phyloP scores from a whole-genome alignment of 1,139 yeast genomes.

The Taphrina communis region DNA sequence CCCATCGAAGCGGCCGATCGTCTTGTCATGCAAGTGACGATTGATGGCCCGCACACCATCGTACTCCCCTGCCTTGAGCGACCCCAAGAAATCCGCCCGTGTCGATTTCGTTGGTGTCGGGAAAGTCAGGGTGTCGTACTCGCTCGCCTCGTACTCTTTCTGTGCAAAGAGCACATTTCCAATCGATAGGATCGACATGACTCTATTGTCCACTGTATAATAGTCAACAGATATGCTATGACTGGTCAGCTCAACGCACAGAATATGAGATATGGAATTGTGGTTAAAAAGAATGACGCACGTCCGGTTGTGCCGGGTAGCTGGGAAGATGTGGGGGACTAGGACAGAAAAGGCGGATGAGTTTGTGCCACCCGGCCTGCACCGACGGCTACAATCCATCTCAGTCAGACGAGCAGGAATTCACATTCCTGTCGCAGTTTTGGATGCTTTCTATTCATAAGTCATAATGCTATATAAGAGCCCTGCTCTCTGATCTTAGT shows the following conservation, averaged over 20 bases:
- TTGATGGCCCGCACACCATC: constrained; percentile 13
- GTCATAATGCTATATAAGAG: constrained; percentile 13
- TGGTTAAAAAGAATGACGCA: not conserved
- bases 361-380: too few relatives aligned
- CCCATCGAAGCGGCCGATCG: constrained; percentile 34
- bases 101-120: not conserved
- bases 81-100: constrained; percentile 7
- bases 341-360: not conserved
- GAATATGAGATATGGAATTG: too few relatives aligned
- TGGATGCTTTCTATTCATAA: constrained; percentile 8
- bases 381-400: too few relatives aligned
- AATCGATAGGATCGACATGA: constrained; percentile 18
- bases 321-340: not conserved
- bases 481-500: not conserved
- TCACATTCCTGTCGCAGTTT: not conserved
- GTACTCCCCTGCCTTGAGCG: constrained; percentile 18
- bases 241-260: too few relatives aligned
- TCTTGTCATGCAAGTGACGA: constrained; percentile 29
- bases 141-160: not conserved
- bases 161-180: constrained; percentile 22
- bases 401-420: too few relatives aligned
- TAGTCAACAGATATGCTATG: too few relatives aligned
- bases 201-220: not conserved
- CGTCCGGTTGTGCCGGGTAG: not conserved
- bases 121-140: not conserved